Evolutionary conservation across 306 rosid species (phyloP), one percentile per base, ranked within the genome.

Genomic region (Canavalia ensiformis): DNA sequence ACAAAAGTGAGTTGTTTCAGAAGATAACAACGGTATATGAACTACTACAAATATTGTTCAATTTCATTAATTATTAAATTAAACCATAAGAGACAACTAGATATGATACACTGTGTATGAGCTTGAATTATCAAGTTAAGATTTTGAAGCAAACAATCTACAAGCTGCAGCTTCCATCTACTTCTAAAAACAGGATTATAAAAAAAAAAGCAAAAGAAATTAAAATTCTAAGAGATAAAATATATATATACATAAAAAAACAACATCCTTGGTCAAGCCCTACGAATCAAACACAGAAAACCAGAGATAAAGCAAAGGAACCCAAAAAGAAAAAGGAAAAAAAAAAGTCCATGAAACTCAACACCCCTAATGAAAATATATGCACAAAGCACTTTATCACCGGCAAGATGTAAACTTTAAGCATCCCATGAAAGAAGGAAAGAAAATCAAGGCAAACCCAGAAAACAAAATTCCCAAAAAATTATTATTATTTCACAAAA

Each of bases 361-460:
- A 28, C 41, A 57, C 47, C 44, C 66, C 50, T 29, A 52, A 49
- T 28, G 42, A 63, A 63, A 41, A 35, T 7, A 57, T 51, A 65
- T n/a, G 6, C 77, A 72, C 28, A 73, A 77, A 2, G 4, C 42
- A 52, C 45, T 64, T 68, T n/a, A 47, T 8, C 28, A 9, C 1
- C 39, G 60, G 18, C 73, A 83, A 72, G 64, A 80, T 50, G 54
- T 29, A 50, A 83, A 58, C 57, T 76, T 72, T 51, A 69, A 59
- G 47, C 82, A 86, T n/a, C 7, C n/a, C 37, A 58, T 34, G 47
- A 82, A 50, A 60, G 12, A 8, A 52, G 41, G 46, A 1, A 45
- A 63, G 2, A 47, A 79, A 46, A 42, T 8, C 7, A 75, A 51
- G 18, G 8, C 7, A 80, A 4, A 52, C 60, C 69, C 74, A 68